These are phyloP conservation scores for Neckera pumila DNA, from an alignment of 225 moss, liverwort and hornwort genomes.

Conservation along the genomic window DNA sequence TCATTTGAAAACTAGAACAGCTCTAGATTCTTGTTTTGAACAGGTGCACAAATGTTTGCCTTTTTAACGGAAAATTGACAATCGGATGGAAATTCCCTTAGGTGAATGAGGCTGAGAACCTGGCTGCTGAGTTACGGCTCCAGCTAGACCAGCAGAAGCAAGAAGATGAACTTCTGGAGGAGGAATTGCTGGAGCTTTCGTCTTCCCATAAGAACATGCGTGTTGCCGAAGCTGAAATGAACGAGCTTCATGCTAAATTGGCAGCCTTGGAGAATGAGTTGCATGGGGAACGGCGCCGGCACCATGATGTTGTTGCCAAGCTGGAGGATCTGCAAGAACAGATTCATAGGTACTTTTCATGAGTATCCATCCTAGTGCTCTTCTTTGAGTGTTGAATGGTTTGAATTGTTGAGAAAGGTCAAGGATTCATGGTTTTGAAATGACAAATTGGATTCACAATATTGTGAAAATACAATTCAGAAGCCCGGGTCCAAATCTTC, in stretches of 20 bases:
- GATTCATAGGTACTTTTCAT: constrained; percentile 41
- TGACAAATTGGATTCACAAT: neutral
- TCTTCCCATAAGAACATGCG: constrained; percentile 18
- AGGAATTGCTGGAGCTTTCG: constrained; percentile 43
- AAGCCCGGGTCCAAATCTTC: neutral
- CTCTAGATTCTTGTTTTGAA: neutral
- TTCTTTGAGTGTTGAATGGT: neutral
- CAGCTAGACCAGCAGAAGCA: constrained; percentile 18
- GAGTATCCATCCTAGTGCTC: neutral
- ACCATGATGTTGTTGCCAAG: constrained; percentile 61
- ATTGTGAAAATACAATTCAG: neutral
- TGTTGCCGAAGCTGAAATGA: constrained; percentile 48
- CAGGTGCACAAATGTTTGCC: neutral
- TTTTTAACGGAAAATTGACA: neutral
- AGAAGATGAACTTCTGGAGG: constrained; percentile 46
- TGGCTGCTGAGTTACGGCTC: constrained; percentile 9
- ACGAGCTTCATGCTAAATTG: constrained; percentile 52
- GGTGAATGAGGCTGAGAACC: constrained; percentile 12
- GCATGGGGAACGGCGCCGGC: constrained; percentile 49
- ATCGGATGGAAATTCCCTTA: neutral
- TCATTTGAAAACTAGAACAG: neutral
- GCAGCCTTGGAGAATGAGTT: constrained; percentile 56
- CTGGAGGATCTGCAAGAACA: constrained; percentile 61
- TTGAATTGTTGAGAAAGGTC: neutral
- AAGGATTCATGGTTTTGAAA: neutral